Conservation (phyloP, 495 filamentous ascomycete genomes). For the Aspergillus bertholletiae region DNA sequence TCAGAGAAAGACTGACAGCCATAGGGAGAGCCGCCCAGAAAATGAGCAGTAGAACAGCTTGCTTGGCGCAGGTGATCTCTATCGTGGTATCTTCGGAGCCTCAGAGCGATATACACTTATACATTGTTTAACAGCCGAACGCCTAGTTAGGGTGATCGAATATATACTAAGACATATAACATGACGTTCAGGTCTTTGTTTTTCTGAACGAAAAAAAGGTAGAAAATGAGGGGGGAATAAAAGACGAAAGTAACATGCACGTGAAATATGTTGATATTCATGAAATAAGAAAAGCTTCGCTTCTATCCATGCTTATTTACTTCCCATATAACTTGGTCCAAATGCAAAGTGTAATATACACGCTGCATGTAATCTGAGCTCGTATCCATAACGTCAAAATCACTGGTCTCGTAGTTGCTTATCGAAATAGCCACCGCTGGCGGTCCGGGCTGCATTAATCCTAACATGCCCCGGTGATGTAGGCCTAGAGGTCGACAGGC, state of each 20-base stretch:
- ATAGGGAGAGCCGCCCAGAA: neutral
- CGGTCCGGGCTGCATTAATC: constrained; percentile 33
- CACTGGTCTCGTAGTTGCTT: constrained; percentile 23
- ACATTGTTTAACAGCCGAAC: neutral
- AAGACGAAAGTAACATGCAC: neutral
- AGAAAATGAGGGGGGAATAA: neutral
- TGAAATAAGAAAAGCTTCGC: constrained; percentile 1
- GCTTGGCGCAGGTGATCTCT: neutral
- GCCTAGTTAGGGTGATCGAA: neutral
- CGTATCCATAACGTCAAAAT: constrained; percentile 15
- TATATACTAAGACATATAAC: neutral
- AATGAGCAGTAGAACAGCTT: neutral
- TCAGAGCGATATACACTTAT: neutral
- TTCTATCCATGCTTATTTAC: constrained; percentile 19
- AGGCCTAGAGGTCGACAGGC: constrained; percentile 63
- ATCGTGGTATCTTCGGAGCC: neutral
- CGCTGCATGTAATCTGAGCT: constrained; percentile 3
- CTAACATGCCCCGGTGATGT: constrained; percentile 59
- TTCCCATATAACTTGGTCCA: constrained; percentile 9
- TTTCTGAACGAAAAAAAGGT: neutral
- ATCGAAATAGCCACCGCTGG: constrained; percentile 31
- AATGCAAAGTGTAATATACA: constrained; percentile 9
- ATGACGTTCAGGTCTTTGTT: too few relatives aligned
- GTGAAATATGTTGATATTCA: neutral
- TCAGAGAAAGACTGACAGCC: neutral